Evolutionary conservation across 345 rosid genomes (phyloP), one percentile per base, ranked within the genome.

Genomic region (Salix dunnii): DNA sequence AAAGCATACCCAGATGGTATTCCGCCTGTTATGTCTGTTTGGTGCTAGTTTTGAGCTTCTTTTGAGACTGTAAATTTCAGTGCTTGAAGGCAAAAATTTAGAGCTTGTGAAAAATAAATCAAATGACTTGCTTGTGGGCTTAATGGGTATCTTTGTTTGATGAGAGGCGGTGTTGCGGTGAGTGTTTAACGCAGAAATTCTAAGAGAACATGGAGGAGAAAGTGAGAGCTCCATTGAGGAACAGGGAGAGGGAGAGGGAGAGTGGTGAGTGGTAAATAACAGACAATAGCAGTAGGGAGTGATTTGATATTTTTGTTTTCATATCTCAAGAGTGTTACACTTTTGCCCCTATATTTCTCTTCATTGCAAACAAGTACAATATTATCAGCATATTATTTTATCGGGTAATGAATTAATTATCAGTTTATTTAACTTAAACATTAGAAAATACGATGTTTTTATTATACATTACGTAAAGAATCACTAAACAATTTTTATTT

Each of bases 211-310:
- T 8, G 82, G 77, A 31, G 62, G 75, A 28, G 88, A 69, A 71
- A 80, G 64, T 0, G 85, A 68, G 65, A 87, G 84, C 87, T 90
- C 91, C 91, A 90, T 87, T 74, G n/a, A 36, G 30, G 17, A 11
- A 7, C 65, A 35, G 20, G 35, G 13, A 5, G 35, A 4, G 20
- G 35, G 13, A 5, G 35, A 4, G 64, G 31, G 51, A 11, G 17
- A 46, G 76, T 46, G 33, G 62, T 46, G 70, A 69, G 74, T 43
- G 70, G 51, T 55, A 16, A 72, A 25, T 17, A 61, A 17, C 68
- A 17, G 67, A 7, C 65, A 55, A 53, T 18, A 25, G 74, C 21
- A 49, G 40, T 0, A 46, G 49, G 5, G 49, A 46, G 49, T 46
- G 5, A 46, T 46, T 43, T 46, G 49, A 14, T 8, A 16, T 21